Evolutionary conservation across 768 basidiomycete species (phyloP).

Genomic region (Boletus insuetus): DNA sequence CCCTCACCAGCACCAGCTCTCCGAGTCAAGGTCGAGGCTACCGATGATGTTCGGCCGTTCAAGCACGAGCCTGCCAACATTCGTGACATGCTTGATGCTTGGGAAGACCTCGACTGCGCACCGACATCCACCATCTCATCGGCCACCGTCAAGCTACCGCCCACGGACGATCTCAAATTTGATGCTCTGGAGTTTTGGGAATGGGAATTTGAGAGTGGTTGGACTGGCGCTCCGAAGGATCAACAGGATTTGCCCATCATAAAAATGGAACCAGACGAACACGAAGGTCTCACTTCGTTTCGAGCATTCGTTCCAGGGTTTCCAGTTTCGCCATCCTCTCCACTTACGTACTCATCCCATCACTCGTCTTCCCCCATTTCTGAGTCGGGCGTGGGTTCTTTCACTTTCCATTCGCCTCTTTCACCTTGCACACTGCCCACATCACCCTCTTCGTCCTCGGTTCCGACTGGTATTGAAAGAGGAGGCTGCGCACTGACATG

Average conservation of each 20-base stretch:
- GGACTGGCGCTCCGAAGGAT: slow-evolving; percentile 17
- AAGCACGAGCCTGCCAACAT: slow-evolving; percentile 64
- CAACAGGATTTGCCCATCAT: slow-evolving; percentile 25
- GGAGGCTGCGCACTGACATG: slow-evolving; percentile 33
- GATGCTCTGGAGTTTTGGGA: slow-evolving; percentile 40
- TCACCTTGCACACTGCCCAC: slow-evolving; percentile 12
- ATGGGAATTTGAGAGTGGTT: slow-evolving; percentile 34
- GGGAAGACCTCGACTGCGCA: slow-evolving; percentile 58
- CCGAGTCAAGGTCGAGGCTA: slow-evolving; percentile 19
- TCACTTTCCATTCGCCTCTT: slow-evolving; percentile 10
- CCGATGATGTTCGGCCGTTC: slow-evolving; percentile 35
- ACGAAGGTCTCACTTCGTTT: slow-evolving; percentile 24
- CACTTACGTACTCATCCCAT: slow-evolving; percentile 16
- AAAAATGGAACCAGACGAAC: slow-evolving; percentile 44
- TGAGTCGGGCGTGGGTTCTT: slow-evolving; percentile 15
- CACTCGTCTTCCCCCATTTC: slow-evolving; percentile 20
- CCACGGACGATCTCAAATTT: slow-evolving; percentile 40
- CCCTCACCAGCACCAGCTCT: slow-evolving; percentile 21
- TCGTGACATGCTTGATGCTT: slow-evolving; percentile 63
- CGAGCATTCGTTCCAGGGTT: slow-evolving; percentile 3
- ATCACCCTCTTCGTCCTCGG: slow-evolving; percentile 9
- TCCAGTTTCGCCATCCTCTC: slow-evolving; percentile 20
- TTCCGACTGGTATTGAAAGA: slow-evolving; percentile 3
- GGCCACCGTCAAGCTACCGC: slow-evolving; percentile 29
- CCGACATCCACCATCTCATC: slow-evolving; percentile 25